Evolutionary conservation across 176 grass and related monocot genomes (phyloP).

Genomic region (Paspalum vaginatum): DNA sequence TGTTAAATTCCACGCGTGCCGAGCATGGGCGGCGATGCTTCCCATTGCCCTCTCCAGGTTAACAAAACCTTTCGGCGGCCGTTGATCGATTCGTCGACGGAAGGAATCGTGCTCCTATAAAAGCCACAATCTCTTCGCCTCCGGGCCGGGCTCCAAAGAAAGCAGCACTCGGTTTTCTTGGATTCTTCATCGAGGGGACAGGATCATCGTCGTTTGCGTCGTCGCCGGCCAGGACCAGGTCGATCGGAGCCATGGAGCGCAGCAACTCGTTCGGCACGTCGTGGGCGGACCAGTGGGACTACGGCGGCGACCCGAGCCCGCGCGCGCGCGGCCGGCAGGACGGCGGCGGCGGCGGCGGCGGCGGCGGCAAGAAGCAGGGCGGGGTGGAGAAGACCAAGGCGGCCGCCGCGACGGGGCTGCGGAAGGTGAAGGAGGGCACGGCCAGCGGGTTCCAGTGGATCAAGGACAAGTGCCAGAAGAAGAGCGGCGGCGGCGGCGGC

Average conservation of each 20-base stretch:
- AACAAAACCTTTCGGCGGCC: not conserved
- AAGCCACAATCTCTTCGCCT: not conserved
- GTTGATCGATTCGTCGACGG: not conserved
- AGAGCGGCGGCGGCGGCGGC: conserved; percentile 17
- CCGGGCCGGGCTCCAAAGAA: not conserved
- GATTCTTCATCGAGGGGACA: not conserved
- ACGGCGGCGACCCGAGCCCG: conserved; percentile 53
- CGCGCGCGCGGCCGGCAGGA: not conserved
- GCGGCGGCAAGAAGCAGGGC: conserved; percentile 42
- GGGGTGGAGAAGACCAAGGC: conserved; percentile 74
- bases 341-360: conserved; percentile 9
- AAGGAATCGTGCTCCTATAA: conserved; percentile 31
- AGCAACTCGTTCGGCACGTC: conserved; percentile 69
- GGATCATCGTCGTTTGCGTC: not conserved
- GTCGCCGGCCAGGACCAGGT: not conserved
- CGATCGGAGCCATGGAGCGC: conserved; percentile 53
- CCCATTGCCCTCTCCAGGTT: not conserved
- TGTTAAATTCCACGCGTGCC: not conserved
- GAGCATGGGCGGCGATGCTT: conserved; percentile 14
- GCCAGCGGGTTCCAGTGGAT: conserved; percentile 83
- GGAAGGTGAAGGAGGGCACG: conserved; percentile 85
- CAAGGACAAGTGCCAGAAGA: conserved; percentile 82
- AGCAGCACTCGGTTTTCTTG: not conserved
- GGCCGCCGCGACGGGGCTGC: conserved; percentile 61
- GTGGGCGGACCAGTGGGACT: conserved; percentile 99